Conservation (phyloP, 768 basidiomycete genomes). For the Phylloporus sp. region DNA sequence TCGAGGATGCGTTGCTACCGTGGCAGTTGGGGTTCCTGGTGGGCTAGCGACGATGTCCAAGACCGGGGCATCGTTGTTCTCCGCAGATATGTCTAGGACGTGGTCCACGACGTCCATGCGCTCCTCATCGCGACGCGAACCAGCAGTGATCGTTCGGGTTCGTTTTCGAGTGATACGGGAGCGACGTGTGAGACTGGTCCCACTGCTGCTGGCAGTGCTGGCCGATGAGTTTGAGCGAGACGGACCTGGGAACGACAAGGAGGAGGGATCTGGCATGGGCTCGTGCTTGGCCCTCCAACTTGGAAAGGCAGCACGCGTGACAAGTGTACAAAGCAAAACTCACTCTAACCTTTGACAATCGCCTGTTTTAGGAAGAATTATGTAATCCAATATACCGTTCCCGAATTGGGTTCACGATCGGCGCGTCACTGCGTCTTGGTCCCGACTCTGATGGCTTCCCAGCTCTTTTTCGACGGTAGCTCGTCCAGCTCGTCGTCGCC, state of each 20-base stretch:
- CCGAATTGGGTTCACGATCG: constrained; percentile 15
- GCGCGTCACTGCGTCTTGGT: constrained; percentile 1
- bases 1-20: constrained; percentile 13
- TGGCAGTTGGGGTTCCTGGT: constrained; percentile 9
- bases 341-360: constrained; percentile 1
- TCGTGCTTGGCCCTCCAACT: constrained; percentile 23
- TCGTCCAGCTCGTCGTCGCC: not conserved
- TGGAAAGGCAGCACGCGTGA: constrained; percentile 11
- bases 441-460: constrained; percentile 7
- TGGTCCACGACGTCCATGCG: constrained; percentile 11
- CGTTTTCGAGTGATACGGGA: constrained; percentile 47
- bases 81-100: constrained; percentile 29
- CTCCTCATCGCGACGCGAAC: constrained; percentile 22
- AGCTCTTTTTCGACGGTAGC: constrained; percentile 24
- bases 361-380: constrained; percentile 26
- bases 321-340: constrained; percentile 9
- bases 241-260: constrained; percentile 24
- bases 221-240: constrained; percentile 33
- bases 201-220: constrained; percentile 45
- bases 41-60: constrained; percentile 4
- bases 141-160: constrained; percentile 47
- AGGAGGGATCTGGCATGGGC: constrained; percentile 32
- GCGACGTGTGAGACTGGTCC: constrained; percentile 49
- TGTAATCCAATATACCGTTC: constrained; percentile 16
- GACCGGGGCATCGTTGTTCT: constrained; percentile 14